Evolutionary conservation across 345 rosid genomes (phyloP).

Genomic region (Rhodamnia argentea): DNA sequence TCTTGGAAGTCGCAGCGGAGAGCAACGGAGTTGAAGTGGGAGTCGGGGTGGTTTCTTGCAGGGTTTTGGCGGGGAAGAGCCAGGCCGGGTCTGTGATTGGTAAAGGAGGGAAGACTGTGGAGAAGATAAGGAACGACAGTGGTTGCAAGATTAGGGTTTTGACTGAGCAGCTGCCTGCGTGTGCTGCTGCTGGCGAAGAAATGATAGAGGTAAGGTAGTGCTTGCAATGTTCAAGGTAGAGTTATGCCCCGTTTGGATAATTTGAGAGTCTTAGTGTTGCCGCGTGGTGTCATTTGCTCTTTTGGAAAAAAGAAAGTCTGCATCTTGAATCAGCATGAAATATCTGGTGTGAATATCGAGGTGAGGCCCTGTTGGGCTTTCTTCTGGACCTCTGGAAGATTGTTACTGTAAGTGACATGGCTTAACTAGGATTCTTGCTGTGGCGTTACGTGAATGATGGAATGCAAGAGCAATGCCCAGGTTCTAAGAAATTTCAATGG

Average conservation of each 20-base stretch:
- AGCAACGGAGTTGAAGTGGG: conserved; percentile 13
- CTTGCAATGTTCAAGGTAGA: neutral
- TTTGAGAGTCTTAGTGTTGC: neutral
- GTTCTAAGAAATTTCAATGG: neutral
- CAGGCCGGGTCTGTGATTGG: conserved; percentile 81
- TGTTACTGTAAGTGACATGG: neutral
- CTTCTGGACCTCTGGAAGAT: neutral
- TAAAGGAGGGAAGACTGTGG: conserved; percentile 78
- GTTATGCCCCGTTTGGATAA: neutral
- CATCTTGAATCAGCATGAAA: neutral
- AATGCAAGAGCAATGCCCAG: neutral
- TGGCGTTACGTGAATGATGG: neutral
- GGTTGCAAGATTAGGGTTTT: conserved; percentile 59
- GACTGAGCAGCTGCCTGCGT: conserved; percentile 56
- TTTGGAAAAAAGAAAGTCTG: neutral
- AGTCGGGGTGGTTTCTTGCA: conserved; percentile 45
- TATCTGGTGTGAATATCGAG: neutral
- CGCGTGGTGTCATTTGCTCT: neutral
- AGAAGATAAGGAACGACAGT: conserved; percentile 65
- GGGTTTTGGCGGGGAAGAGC: conserved; percentile 58
- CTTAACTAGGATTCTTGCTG: neutral
- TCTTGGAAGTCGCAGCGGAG: conserved; percentile 60
- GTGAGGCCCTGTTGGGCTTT: neutral
- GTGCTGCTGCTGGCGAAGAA: conserved; percentile 56
- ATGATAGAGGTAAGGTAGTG: conserved; percentile 57